Evolutionary conservation across 2,329 filamentous ascomycete genomes (phyloP), one percentile per base, ranked within the genome.

Genomic region (Scedosporium dehoogii): DNA sequence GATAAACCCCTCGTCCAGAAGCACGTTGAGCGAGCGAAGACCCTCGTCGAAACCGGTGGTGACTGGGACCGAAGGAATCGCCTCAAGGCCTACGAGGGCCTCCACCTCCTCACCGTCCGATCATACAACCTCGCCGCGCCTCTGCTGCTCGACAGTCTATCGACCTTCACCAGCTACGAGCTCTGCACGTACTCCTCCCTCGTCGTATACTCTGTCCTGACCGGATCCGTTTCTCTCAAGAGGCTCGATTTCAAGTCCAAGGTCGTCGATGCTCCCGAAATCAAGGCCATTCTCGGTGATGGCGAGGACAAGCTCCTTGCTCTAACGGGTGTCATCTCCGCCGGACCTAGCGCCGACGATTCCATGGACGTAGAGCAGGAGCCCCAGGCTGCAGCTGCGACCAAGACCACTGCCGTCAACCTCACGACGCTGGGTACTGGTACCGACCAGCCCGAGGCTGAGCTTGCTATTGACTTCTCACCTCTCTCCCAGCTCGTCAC

Each of bases 21-120:
- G 83, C 90, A 91, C 64, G 85, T 97, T 57, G 92, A 96, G 71
- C 88, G 93, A 53, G 92, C 92, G 69, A 91, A 90, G 78, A 84
- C 89, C 3, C 82, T 99, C 59, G 92, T 99, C 41, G 94, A 99
- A 73, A 89, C 89, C 67, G 94, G 94, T 68, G 94, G 94, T 74
- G 94, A 99, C 76, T 99, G 94, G 94, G 94, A 99, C 75, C 90
- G 94, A 67, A 89, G 94, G 74, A 99, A 99, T 81, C 89, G 94
- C 65, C 86, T 99, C 71, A 99, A 99, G 87, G 94, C 94, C 68
- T 99, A 99, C 82, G 92, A 96, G 73, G 94, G 94, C 65, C 83
- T 99, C 62, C 89, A 97, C 73, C 85, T 96, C 63, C 87, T 99
- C 68, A 97, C 93, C 25, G 85, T 94, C 67, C 92, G 94, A 69